These are phyloP conservation scores for Chalaropsis ovoidea DNA, from an alignment of 2,329 filamentous ascomycete species.

Conservation along the genomic window DNA sequence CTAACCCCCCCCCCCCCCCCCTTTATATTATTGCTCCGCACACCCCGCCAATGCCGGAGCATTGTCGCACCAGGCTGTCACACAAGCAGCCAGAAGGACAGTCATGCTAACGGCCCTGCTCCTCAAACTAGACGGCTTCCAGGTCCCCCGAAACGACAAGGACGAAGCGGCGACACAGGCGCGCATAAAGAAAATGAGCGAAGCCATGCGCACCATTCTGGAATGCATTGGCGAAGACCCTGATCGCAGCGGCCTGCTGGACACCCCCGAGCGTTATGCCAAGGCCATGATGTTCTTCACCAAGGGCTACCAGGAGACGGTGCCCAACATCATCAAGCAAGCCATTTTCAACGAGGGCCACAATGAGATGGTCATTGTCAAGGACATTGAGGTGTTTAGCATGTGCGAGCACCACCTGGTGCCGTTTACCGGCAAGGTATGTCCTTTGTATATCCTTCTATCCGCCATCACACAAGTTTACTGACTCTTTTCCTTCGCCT, in stretches of 20 bases:
- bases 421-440: slow-evolving; percentile 86
- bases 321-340: slow-evolving; percentile 80
- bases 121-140: slow-evolving; percentile 9
- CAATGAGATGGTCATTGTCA: slow-evolving; percentile 94
- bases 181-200: slow-evolving; percentile 49
- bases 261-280: slow-evolving; percentile 75
- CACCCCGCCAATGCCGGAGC: neutral
- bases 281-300: slow-evolving; percentile 95
- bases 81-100: neutral
- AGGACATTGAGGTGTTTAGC: slow-evolving; percentile 91
- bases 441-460: slow-evolving; percentile 20
- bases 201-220: slow-evolving; percentile 54
- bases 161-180: slow-evolving; percentile 27
- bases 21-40: neutral
- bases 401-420: slow-evolving; percentile 97
- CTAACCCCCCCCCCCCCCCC: neutral
- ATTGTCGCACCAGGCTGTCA: neutral
- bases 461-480: neutral
- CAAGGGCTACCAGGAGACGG: slow-evolving; percentile 91
- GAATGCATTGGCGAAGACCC: slow-evolving; percentile 62
- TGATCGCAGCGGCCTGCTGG: slow-evolving; percentile 53
- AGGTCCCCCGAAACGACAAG: slow-evolving; percentile 21
- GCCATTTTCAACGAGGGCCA: slow-evolving; percentile 95
- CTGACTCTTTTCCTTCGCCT: neutral
- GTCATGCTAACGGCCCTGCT: neutral